Base-by-base conservation (phyloP, 805 yeast genomes). In the Candida chauliodis region DNA sequence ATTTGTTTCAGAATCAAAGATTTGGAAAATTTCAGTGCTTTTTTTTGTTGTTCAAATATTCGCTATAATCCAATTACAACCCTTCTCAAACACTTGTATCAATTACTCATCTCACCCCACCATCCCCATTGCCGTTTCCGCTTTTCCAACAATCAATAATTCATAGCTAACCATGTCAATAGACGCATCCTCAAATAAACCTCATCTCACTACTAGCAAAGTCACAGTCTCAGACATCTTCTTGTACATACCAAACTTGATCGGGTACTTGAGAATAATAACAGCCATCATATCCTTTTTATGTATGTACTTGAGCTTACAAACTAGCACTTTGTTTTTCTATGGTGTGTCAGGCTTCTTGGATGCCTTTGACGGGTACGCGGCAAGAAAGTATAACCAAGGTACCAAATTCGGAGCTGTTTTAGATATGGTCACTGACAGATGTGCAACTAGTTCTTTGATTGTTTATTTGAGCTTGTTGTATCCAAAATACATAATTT, bases 341-440 rank as follows among this genome's bases (percentile, higher is more conserved):
- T 93, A 93, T 58, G 84, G 95, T 11, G 69, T 88, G 14, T 88
- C 96, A 9, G 95, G 99, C 51, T 69, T 93, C 40, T 69, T 93
- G 45, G 99, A 93, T 62, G 99, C 99, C 0, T 77, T 89, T 41
- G 99, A 93, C 59, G 99, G 99, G 3, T 80, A 83, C 39, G 95
- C 96, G 41, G 99, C 99, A 4, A 75, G 99, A 46, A 75, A 75
- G 52, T 87, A 73, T 58, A 78, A 85, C 58, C 99, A 93, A 61
- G 83, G 95, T 11, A 86, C 97, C 22, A 76, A 78, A 49, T 87
- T 88, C 49, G 99, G 99, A 25, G 98, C 99, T 14, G 95, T 95
- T 15, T 74, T 93, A 51, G 99, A 93, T 62, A 93, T 93, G 99
- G 97, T 93, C 22, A 91, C 99, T 14, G 99, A 93, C 60, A 75